Evolutionary conservation across 2,329 filamentous ascomycete genomes (phyloP), one percentile per base, ranked within the genome.

Genomic region (Arthroderma sp.): DNA sequence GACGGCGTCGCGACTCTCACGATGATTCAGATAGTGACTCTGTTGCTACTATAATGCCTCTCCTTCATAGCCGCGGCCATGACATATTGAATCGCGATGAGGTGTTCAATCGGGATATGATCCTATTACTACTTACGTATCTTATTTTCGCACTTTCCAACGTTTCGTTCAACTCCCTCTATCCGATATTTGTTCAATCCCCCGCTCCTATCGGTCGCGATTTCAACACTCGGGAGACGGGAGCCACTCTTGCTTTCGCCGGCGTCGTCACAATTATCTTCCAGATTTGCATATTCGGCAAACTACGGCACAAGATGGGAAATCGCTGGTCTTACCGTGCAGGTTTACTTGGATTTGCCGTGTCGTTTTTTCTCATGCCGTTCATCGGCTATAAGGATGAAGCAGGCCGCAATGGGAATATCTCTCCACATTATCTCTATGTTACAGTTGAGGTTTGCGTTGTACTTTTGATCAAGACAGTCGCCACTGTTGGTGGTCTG

Each of bases 141-240:
- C 76, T 95, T 37, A 82, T 96, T 41, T 98, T 96, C 59, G 88
- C 95, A 57, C 73, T 98, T 4, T 81, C 84, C 49, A 96, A 96
- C 62, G 86, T 95, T 52, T 87, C 86, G 3, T 98, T 88, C 73
- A 95, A 94, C 64, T 89, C 86, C 11, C 70, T 98, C 0, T 98
- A 93, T 56, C 91, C 91, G 1, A 89, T 96, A 44, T 98, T 96
- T 55, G 85, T 82, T 0, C 80, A 88, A 44, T 79, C 83, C 0
- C 64, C 74, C 0, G 71, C 79, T 0, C 91, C 91, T 0, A 81
- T 80, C 0, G 91, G 91, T 11, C 82, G 91, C 36, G 71, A 73
- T 1, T 70, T 96, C 3, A 74, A 74, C 0, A 86, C 89, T 0
- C 74, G 78, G 46, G 86, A 84, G 48, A 94, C 96, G 38, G 91